Base-by-base conservation (phyloP, 2,329 filamentous ascomycete species). In the Penicillium verrucosum region DNA sequence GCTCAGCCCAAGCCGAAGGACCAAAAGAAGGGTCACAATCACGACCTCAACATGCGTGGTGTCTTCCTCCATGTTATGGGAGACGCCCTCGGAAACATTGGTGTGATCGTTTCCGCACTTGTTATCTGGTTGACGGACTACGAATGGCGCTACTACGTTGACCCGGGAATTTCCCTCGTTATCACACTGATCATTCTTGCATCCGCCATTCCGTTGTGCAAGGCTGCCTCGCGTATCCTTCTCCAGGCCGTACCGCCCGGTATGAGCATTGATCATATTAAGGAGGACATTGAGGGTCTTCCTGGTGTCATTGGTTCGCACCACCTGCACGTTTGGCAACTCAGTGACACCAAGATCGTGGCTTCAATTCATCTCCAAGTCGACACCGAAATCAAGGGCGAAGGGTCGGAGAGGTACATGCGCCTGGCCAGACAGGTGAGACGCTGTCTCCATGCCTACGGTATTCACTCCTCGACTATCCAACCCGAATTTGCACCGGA, bases 311-410 rank as follows among this genome's bases (percentile, higher is more conserved):
- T 94, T 59, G 91, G 89, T 71, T 96, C 92, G 70, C 94, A 99
- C 75, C 93, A 99, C 73, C 82, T 99, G 23, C 94, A 99, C 72
- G 92, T 99, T 60, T 99, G 94, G 94, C 93, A 97, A 74, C 83
- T 99, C 34, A 96, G 89, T 16, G 93, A 97, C 71, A 94, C 92
- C 51, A 96, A 97, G 78, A 81, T 96, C 34, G 89, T 99, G 37
- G 93, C 94, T 12, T 94, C 89, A 11, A 85, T 99, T 75, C 94
- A 99, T 71, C 88, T 99, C 43, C 91, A 96, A 73, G 89, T 99
- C 23, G 86, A 87, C 45, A 96, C 96, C 72, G 89, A 92, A 65
- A 92, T 96, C 73, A 88, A 92, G 70, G 89, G 89, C 47, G 85
- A 92, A 65, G 88, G 88, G 41, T 85, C 82, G 0, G 82, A 83